Base-by-base conservation (phyloP, 1,284 basidiomycete species). In the Moesziomyces sp. region DNA sequence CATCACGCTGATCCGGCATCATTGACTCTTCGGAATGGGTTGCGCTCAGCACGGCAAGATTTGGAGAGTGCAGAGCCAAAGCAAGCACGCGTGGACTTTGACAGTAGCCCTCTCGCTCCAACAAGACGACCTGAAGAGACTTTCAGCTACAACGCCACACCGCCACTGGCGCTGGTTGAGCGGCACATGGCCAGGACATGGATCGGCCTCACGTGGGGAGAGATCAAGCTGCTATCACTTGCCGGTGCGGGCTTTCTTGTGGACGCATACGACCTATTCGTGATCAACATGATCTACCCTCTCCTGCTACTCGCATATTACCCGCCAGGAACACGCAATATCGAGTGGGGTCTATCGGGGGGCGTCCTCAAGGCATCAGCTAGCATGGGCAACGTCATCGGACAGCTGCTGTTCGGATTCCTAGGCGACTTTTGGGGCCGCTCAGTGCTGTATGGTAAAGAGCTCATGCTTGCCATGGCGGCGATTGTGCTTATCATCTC, bases 311-410 rank as follows among this genome's bases (percentile, higher is more conserved):
- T 57, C 38, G 64, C 68, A 51, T 77, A 77, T 63, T 63, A 61
- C 30, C 51, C 53, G 28, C 46, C 50, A n/a, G 50, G 46, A 7
- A 56, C 53, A n/a, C 46, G 46, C 50, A 63, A 66, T 52, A 58
- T 77, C 58, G 38, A 46, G 24, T 77, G 75, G 75, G 75, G 75
- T 46, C 61, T 77, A 28, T 49, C 60, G 3, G 75, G 75, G 8
- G 75, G 75, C 53, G 72, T 77, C 4, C 58, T 77, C 51, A 77
- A 77, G 60, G 75, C 75, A 10, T 68, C 75, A 5, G 75, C 75
- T 38, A 75, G 74, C 66, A 64, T 75, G 51, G 75, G 75, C 30
- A 77, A 77, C 60, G 59, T 77, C 30, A n/a, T 77, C 19, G 75
- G 75, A 3, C 75, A 77, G 47, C 23, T 77, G 21, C 16, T 60